These are phyloP conservation scores for Leccinellum rugosiceps DNA, from an alignment of 768 basidiomycete species.

Conservation along the genomic window DNA sequence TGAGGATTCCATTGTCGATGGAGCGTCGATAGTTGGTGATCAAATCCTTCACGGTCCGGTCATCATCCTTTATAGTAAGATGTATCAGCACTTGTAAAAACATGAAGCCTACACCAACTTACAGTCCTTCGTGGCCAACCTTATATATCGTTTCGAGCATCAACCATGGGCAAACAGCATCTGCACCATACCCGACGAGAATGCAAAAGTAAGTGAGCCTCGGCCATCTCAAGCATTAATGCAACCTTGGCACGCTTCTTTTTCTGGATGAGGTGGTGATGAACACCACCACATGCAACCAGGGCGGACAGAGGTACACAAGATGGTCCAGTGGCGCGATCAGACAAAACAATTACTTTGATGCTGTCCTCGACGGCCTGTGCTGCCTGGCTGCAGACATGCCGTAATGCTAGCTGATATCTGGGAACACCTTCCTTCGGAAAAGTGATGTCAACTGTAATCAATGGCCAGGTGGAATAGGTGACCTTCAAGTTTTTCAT, in stretches of 20 bases:
- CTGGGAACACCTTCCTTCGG: constrained; percentile 93
- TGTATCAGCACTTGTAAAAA: constrained; percentile 8
- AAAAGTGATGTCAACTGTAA: constrained; percentile 97
- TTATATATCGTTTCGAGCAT: constrained; percentile 95
- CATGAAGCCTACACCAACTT: constrained; percentile 34
- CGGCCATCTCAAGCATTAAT: constrained; percentile 94
- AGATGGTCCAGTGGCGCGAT: constrained; percentile 72
- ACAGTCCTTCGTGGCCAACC: constrained; percentile 86
- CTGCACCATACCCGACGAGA: constrained; percentile 95
- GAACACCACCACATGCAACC: constrained; percentile 92
- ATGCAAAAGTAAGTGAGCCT: constrained; percentile 93
- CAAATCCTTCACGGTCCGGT: constrained; percentile 69
- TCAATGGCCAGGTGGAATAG: constrained; percentile 87
- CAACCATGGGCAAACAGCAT: constrained; percentile 96
- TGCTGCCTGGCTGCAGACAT: constrained; percentile 86
- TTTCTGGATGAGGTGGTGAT: constrained; percentile 85
- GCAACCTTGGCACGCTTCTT: constrained; percentile 95
- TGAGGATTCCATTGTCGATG: constrained; percentile 91
- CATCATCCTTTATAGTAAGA: constrained; percentile 69
- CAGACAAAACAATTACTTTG: constrained; percentile 91
- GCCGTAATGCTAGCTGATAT: constrained; percentile 82
- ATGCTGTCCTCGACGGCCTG: constrained; percentile 94
- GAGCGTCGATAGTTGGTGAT: constrained; percentile 84
- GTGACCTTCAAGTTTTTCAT: constrained; percentile 90
- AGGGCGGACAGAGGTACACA: constrained; percentile 88